Evolutionary conservation across 1,284 basidiomycete genomes (phyloP).

Genomic region (Moesziomyces sp.): DNA sequence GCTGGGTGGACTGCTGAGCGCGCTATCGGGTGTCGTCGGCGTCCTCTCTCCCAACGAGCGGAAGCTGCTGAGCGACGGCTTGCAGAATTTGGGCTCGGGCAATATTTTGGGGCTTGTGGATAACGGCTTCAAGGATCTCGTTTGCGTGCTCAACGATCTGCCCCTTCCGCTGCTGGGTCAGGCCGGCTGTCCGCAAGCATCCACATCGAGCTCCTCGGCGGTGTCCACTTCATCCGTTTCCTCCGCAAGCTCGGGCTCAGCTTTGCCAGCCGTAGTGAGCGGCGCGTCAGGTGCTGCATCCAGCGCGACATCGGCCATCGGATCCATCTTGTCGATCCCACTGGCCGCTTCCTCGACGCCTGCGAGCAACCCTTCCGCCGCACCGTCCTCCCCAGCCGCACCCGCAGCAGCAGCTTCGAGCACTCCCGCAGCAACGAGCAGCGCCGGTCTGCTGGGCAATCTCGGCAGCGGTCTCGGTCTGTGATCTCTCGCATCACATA

Average conservation of each 20-base stretch:
- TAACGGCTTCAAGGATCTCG: constrained; percentile 1
- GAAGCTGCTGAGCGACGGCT: constrained; percentile 3
- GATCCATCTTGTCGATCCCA: not conserved
- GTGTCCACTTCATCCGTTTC: not conserved
- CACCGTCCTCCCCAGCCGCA: not conserved
- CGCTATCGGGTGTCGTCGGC: constrained; percentile 1
- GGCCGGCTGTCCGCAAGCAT: constrained; percentile 7
- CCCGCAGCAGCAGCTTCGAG: not conserved
- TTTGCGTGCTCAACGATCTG: constrained; percentile 5
- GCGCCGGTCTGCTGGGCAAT: not conserved
- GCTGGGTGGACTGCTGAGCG: constrained; percentile 8
- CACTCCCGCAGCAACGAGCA: not conserved
- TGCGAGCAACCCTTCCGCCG: not conserved
- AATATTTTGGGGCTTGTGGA: constrained; percentile 4
- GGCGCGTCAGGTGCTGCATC: not conserved
- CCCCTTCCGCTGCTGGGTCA: constrained; percentile 4
- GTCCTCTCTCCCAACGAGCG: not conserved
- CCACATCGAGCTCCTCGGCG: not conserved
- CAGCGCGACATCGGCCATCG: not conserved
- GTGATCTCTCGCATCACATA: not conserved
- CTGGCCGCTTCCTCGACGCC: not conserved
- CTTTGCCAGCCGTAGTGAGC: not conserved
- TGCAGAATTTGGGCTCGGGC: constrained; percentile 3
- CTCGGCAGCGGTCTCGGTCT: not conserved
- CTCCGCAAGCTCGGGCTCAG: not conserved